These are phyloP conservation scores for Colletotrichum shisoi DNA, from an alignment of 2,329 filamentous ascomycete genomes.

Conservation along the genomic window DNA sequence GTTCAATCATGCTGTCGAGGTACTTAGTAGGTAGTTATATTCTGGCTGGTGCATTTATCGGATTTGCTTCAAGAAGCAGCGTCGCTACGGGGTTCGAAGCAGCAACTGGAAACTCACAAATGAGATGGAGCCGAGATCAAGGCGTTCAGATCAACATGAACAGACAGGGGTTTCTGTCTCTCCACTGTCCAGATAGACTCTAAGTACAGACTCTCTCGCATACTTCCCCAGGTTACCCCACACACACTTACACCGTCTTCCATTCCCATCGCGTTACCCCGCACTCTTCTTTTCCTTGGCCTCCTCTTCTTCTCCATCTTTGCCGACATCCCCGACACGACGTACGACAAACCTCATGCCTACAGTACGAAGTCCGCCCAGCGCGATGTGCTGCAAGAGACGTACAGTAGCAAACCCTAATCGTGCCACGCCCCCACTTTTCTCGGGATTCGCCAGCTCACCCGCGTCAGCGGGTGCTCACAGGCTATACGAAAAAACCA, in stretches of 20 bases:
- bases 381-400: constrained; percentile 5
- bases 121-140: background rate
- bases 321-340: background rate
- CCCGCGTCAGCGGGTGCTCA: too few species aligned
- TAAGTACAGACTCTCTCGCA: too few species aligned
- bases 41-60: too few species aligned
- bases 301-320: constrained; percentile 1
- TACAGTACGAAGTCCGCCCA: background rate
- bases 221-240: constrained; percentile 27
- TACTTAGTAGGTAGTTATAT: too few species aligned
- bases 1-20: too few species aligned
- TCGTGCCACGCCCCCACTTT: too few species aligned
- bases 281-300: constrained; percentile 4
- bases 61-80: too few species aligned
- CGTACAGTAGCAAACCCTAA: background rate
- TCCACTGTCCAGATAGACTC: too few species aligned
- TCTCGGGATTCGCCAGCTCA: too few species aligned
- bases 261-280: constrained; percentile 9
- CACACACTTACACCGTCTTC: background rate
- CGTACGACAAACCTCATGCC: background rate
- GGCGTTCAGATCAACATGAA: background rate
- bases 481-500: too few species aligned
- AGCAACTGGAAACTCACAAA: too few species aligned
- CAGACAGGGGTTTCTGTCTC: background rate
- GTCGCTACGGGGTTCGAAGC: too few species aligned